A percentile compares a stretch with the other conserved stretches of the same genome.
These are phyloP conservation scores for Aspergillus uvarum DNA, from an alignment of 2,329 filamentous ascomycete species.

Conservation along the genomic window DNA sequence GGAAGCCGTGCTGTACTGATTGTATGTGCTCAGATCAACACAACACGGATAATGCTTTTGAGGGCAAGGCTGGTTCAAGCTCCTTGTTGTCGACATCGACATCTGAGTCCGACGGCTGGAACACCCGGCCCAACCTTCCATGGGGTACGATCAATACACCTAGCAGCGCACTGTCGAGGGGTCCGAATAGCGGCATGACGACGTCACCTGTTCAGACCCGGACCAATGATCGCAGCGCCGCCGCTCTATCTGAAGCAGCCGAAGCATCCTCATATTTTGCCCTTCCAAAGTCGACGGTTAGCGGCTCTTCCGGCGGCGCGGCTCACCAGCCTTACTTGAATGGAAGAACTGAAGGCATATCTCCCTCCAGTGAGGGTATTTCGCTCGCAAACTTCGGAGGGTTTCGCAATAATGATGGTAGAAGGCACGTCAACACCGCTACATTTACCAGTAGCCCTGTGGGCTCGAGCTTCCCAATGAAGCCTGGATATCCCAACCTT, in stretches of 20 bases:
- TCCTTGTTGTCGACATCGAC: conserved; percentile 68
- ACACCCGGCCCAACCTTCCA: conserved; percentile 50
- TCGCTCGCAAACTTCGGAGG: conserved; percentile 32
- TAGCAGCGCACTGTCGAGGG: conserved; percentile 46
- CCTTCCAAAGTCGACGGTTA: conserved; percentile 44
- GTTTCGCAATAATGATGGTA: conserved; percentile 22
- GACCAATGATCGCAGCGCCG: conserved; percentile 45
- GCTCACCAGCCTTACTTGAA: conserved; percentile 37
- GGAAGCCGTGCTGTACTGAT: not conserved
- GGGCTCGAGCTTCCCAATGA: conserved; percentile 31
- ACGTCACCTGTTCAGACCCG: conserved; percentile 61
- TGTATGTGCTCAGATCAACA: conserved; percentile 25
- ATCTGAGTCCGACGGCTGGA: conserved; percentile 68
- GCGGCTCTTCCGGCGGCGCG: conserved; percentile 23
- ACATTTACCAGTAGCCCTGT: conserved; percentile 34
- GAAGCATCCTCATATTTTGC: conserved; percentile 50
- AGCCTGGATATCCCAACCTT: conserved; percentile 31
- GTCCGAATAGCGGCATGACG: conserved; percentile 47
- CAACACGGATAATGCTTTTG: conserved; percentile 36
- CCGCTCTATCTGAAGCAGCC: conserved; percentile 44
- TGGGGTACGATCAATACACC: conserved; percentile 59
- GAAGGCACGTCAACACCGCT: conserved; percentile 32
- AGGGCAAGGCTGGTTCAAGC: conserved; percentile 65
- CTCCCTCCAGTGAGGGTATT: conserved; percentile 36
- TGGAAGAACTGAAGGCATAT: conserved; percentile 32